Conservation (phyloP, 139 green algal genomes). For the Penium margaritaceum region DNA sequence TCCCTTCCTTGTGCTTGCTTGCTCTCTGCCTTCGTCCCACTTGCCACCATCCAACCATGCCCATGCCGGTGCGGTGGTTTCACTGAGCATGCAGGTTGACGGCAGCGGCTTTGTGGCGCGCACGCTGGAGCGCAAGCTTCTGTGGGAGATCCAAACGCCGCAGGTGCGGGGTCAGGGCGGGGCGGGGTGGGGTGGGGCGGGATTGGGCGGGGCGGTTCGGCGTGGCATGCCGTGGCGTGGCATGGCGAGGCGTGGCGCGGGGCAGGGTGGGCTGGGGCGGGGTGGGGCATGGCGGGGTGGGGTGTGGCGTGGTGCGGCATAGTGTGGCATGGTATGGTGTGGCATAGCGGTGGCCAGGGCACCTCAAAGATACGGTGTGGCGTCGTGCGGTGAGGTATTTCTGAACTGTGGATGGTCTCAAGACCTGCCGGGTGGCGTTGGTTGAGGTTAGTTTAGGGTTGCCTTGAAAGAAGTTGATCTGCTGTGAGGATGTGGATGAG, state of each 20-base stretch:
- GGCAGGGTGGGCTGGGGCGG: too few relatives aligned
- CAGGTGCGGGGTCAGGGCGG: too few relatives aligned
- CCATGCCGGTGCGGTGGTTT: background rate
- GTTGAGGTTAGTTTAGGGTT: background rate
- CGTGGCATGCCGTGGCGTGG: background rate
- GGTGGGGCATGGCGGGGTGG: too few relatives aligned
- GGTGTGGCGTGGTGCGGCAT: too few relatives aligned
- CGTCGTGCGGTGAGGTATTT: background rate
- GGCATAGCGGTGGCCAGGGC: too few relatives aligned
- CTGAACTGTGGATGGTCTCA: background rate
- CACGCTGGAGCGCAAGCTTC: constrained; percentile 73
- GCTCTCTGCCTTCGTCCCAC: background rate
- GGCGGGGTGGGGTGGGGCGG: background rate
- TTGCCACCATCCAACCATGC: too few relatives aligned
- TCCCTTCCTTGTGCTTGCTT: background rate
- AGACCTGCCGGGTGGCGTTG: background rate
- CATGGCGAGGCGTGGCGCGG: background rate
- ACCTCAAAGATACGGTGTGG: too few relatives aligned
- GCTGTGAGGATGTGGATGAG: too few relatives aligned
- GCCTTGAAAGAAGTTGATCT: too few relatives aligned
- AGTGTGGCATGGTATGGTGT: too few relatives aligned
- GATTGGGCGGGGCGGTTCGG: too few relatives aligned
- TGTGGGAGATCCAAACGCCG: constrained; percentile 98
- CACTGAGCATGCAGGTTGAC: constrained; percentile 5
- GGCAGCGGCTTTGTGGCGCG: constrained; percentile 60